These are phyloP conservation scores for Ascochyta rabiei DNA, from an alignment of 2,329 filamentous ascomycete genomes.

Conservation along the genomic window DNA sequence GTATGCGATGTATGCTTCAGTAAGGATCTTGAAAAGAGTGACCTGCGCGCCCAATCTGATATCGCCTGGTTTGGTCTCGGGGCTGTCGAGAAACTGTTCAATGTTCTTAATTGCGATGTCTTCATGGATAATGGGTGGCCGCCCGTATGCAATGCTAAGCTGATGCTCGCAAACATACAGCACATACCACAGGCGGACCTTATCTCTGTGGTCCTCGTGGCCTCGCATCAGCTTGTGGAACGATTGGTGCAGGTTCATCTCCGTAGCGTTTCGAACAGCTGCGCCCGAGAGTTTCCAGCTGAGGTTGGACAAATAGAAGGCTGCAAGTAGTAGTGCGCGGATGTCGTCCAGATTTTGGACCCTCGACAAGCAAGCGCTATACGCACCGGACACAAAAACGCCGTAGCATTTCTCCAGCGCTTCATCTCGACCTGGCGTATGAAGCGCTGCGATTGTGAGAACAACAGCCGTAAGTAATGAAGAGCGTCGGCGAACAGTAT, in stretches of 20 bases:
- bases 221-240: constrained; percentile 46
- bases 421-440: constrained; percentile 37
- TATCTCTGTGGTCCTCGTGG: constrained; percentile 42
- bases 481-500: constrained; percentile 36
- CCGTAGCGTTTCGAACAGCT: constrained; percentile 49
- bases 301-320: constrained; percentile 50
- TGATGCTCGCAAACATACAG: constrained; percentile 51
- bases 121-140: constrained; percentile 49
- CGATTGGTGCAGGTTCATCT: constrained; percentile 50
- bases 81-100: constrained; percentile 41
- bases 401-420: constrained; percentile 41
- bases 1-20: constrained; percentile 42
- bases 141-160: constrained; percentile 50
- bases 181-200: constrained; percentile 49
- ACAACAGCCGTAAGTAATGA: constrained; percentile 42
- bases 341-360: constrained; percentile 49
- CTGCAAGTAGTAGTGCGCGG: constrained; percentile 48
- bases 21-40: constrained; percentile 42
- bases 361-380: constrained; percentile 42
- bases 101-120: constrained; percentile 46
- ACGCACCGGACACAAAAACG: constrained; percentile 42
- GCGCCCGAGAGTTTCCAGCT: constrained; percentile 50
- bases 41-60: constrained; percentile 41
- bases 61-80: constrained; percentile 37
- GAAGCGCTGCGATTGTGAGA: constrained; percentile 38